Evolutionary conservation across 2,329 filamentous ascomycete genomes (phyloP), one percentile per base, ranked within the genome.

Genomic region (Hypoxylon sp.): DNA sequence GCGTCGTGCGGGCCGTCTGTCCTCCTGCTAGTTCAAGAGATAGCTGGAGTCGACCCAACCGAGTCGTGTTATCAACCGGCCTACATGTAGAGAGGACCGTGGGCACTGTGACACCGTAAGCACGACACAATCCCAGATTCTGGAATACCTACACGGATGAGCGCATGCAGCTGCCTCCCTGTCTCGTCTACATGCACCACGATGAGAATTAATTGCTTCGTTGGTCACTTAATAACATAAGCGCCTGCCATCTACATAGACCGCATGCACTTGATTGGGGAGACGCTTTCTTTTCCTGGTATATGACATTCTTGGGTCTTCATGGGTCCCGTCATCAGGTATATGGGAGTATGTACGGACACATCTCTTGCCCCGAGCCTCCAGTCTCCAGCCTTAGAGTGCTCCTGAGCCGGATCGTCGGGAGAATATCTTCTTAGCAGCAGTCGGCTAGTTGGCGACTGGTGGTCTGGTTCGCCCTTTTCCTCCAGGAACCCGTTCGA

Each of bases 61-160:
- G 58, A 68, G 56, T 62, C 62, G 68, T 70, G 65, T 46, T 59
- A 62, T 65, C 65, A 62, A 65, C 68, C 68, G 59, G 67, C 62
- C 52, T 65, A 24, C 24, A 24, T 24, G 24, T 24, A 29, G 54
- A 51, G 31, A 56, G 57, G 48, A 51, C 65, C 55, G 65, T 66
- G 51, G 58, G 55, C 56, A 59, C 54, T 64, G 69, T 71, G 50
- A 61, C 66, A 67, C 64, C 58, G 66, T 69, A 69, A 69, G 63
- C 69, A 69, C 69, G 61, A 71, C 66, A 67, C 69, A 67, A 67
- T 71, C 66, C 63, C 58, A 69, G 67, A 69, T 71, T 71, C 67
- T 69, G 67, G 69, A 69, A 65, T 69, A 56, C 52, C 48, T 68
- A 65, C 55, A 62, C 69, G 69, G 66, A 56, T 64, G 69, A 65